Conservation (phyloP, 495 filamentous ascomycete species). For the Penicillium egyptiacum region DNA sequence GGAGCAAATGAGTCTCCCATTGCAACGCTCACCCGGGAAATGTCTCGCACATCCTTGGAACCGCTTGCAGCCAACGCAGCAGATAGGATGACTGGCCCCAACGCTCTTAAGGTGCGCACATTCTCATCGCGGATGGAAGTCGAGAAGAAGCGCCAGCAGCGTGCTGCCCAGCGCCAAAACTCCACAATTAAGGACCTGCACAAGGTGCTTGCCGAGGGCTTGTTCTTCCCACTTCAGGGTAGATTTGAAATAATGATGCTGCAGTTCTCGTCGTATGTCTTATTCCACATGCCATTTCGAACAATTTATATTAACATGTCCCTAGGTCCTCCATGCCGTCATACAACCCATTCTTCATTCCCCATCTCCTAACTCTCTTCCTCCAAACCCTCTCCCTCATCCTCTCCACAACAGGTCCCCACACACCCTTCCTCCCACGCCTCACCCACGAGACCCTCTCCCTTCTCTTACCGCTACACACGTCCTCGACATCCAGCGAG, state of each 20-base stretch:
- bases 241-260: constrained; percentile 48
- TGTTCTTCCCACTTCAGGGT: constrained; percentile 75
- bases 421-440: constrained; percentile 44
- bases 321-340: constrained; percentile 36
- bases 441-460: constrained; percentile 48
- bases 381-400: constrained; percentile 52
- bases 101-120: constrained; percentile 78
- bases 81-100: constrained; percentile 73
- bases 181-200: constrained; percentile 73
- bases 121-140: constrained; percentile 73
- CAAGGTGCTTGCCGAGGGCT: constrained; percentile 68
- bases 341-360: constrained; percentile 43
- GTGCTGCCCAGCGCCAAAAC: constrained; percentile 42
- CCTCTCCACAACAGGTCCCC: constrained; percentile 50
- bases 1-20: constrained; percentile 52
- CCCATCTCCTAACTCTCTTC: constrained; percentile 51
- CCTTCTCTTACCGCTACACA: constrained; percentile 48
- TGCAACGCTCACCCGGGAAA: constrained; percentile 55
- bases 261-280: constrained; percentile 42
- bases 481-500: constrained; percentile 51
- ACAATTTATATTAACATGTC: constrained; percentile 7
- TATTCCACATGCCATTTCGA: not conserved
- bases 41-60: constrained; percentile 70
- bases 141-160: constrained; percentile 59
- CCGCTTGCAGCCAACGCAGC: constrained; percentile 69